Percentiles rank a stretch among this genome's conserved stretches.
These are phyloP conservation scores for Penicillium sp. DNA, from an alignment of 2,329 filamentous ascomycete genomes.

Conservation along the genomic window DNA sequence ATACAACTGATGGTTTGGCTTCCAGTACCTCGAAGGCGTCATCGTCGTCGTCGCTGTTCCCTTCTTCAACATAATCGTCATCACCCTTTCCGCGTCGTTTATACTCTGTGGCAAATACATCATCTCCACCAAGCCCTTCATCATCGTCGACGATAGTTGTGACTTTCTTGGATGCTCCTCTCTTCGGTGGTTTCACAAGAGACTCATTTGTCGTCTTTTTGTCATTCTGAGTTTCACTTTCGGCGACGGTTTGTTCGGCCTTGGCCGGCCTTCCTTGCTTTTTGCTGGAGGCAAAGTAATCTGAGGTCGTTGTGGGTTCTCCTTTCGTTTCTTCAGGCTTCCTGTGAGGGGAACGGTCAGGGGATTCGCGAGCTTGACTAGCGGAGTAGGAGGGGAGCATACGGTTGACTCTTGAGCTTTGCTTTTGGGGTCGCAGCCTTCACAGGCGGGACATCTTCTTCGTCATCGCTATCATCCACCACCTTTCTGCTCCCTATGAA, in stretches of 20 bases:
- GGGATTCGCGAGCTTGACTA: background rate
- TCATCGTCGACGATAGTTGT: slow-evolving; percentile 57
- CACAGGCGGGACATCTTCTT: slow-evolving; percentile 54
- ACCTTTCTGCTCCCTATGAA: slow-evolving; percentile 61
- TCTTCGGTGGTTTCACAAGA: slow-evolving; percentile 15
- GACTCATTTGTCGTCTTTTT: slow-evolving; percentile 16
- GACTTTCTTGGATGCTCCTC: slow-evolving; percentile 16
- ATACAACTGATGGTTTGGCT: slow-evolving; percentile 60
- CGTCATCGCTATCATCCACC: slow-evolving; percentile 78
- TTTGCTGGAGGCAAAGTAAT: slow-evolving; percentile 62
- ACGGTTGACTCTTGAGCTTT: slow-evolving; percentile 47
- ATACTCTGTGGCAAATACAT: slow-evolving; percentile 76
- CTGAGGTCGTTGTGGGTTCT: slow-evolving; percentile 61
- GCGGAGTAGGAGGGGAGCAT: slow-evolving; percentile 13
- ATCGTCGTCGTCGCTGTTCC: slow-evolving; percentile 51
- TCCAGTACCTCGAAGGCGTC: slow-evolving; percentile 63
- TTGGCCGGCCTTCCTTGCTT: slow-evolving; percentile 49
- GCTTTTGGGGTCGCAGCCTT: slow-evolving; percentile 43
- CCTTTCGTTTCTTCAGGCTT: slow-evolving; percentile 53
- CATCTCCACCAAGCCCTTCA: slow-evolving; percentile 65
- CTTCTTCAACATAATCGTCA: slow-evolving; percentile 69
- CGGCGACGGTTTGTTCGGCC: background rate
- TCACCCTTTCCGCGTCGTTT: slow-evolving; percentile 62
- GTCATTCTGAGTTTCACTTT: slow-evolving; percentile 7
- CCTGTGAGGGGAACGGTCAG: slow-evolving; percentile 23